Evolutionary conservation across 106 monocot genomes (phyloP).

Genomic region (Cymbidium sinense): DNA sequence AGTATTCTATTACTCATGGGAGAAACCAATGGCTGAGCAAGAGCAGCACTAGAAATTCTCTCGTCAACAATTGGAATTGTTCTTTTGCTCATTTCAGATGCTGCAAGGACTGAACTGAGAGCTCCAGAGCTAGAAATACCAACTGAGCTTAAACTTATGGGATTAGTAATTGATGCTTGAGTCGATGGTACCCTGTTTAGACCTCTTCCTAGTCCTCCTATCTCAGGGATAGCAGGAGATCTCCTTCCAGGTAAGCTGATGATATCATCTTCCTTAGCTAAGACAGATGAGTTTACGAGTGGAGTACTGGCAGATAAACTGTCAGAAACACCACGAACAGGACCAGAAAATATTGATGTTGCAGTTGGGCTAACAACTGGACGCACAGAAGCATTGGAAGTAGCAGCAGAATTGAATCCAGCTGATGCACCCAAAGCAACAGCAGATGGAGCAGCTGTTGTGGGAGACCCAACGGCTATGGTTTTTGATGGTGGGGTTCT

Average conservation of each 20-base stretch:
- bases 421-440: conserved; percentile 5
- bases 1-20: conserved; percentile 50
- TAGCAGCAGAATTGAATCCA: conserved; percentile 20
- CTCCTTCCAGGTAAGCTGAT: conserved; percentile 38
- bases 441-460: conserved; percentile 5
- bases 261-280: conserved; percentile 72
- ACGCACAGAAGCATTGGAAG: conserved; percentile 26
- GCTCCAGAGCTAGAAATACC: conserved; percentile 29
- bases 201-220: conserved; percentile 44
- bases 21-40: conserved; percentile 61
- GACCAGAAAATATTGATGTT: conserved; percentile 38
- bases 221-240: conserved; percentile 78
- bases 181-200: conserved; percentile 36
- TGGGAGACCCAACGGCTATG: conserved; percentile 12
- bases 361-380: conserved; percentile 32
- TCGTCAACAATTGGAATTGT: conserved; percentile 55
- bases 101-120: conserved; percentile 36
- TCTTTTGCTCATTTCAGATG: conserved; percentile 49
- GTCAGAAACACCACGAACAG: conserved; percentile 37
- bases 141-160: conserved; percentile 41
- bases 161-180: conserved; percentile 38
- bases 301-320: conserved; percentile 28
- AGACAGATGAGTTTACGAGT: conserved; percentile 23
- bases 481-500: conserved; percentile 55
- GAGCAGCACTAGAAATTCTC: conserved; percentile 36